Evolutionary conservation across 176 grass and related monocot species (phyloP).

Genomic region (Pharus latifolius): DNA sequence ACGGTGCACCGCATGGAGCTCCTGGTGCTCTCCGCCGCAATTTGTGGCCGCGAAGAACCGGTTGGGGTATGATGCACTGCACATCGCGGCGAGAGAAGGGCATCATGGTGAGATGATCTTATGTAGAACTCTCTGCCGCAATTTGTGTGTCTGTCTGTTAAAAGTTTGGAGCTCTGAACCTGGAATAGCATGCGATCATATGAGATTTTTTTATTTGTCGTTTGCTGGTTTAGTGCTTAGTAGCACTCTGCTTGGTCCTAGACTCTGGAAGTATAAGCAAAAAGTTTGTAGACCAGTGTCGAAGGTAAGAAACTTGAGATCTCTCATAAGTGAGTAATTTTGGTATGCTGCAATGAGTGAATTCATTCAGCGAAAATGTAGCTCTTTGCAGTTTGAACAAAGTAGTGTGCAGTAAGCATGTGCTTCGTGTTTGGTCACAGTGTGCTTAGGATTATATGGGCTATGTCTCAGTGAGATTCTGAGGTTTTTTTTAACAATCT

Average conservation of each 20-base stretch:
- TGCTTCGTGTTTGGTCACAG: background rate
- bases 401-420: background rate
- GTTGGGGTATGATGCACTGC: constrained; percentile 67
- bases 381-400: background rate
- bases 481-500: background rate
- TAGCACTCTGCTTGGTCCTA: background rate
- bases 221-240: background rate
- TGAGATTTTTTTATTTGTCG: no score
- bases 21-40: no score
- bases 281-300: background rate
- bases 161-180: background rate
- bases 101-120: constrained; percentile 35
- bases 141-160: background rate
- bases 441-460: background rate
- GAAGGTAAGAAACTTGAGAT: background rate
- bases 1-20: no score
- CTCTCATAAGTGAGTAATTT: background rate
- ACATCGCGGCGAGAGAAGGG: constrained; percentile 72
- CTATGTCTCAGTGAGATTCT: background rate
- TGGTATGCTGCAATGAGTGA: background rate
- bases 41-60: constrained; percentile 62
- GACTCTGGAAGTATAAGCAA: background rate
- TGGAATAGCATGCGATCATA: background rate
- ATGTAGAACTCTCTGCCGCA: background rate
- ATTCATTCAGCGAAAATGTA: background rate